phyloP scores from a whole-genome alignment of 2,329 filamentous ascomycete species.

The Calonectria multiphialidica region DNA sequence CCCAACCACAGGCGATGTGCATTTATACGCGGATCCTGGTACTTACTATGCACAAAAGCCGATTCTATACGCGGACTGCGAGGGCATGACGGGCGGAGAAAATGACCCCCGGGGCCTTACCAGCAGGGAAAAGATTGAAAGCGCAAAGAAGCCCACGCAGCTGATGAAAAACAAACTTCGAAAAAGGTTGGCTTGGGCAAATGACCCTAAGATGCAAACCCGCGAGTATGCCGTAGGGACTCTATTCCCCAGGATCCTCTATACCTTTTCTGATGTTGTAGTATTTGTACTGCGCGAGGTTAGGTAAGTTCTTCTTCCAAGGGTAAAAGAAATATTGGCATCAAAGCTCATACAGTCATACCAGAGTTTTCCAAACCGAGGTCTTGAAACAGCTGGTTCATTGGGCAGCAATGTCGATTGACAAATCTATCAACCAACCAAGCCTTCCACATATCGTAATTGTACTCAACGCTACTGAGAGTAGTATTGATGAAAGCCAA shows the following conservation, averaged over 20 bases:
- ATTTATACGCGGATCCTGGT: slow-evolving; percentile 9
- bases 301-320: neutral
- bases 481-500: slow-evolving; percentile 7
- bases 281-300: slow-evolving; percentile 21
- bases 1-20: slow-evolving; percentile 9
- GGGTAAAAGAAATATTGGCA: neutral
- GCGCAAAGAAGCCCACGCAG: neutral
- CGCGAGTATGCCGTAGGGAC: slow-evolving; percentile 21
- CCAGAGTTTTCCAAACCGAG: slow-evolving; percentile 5
- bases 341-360: neutral
- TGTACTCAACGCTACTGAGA: slow-evolving; percentile 13
- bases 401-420: slow-evolving; percentile 20
- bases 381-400: slow-evolving; percentile 9
- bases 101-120: neutral
- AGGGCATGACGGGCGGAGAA: slow-evolving; percentile 11
- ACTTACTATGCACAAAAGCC: slow-evolving; percentile 3
- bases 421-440: slow-evolving; percentile 21
- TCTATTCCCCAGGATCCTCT: slow-evolving; percentile 23
- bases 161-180: neutral
- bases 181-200: slow-evolving; percentile 8
- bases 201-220: slow-evolving; percentile 2
- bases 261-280: slow-evolving; percentile 27
- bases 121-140: neutral
- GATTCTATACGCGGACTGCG: slow-evolving; percentile 2
- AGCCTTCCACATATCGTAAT: slow-evolving; percentile 17